Evolutionary conservation across 352 stramenopile genomes (phyloP), one percentile per base, ranked within the genome.

Genomic region (Pythium aquatile): DNA sequence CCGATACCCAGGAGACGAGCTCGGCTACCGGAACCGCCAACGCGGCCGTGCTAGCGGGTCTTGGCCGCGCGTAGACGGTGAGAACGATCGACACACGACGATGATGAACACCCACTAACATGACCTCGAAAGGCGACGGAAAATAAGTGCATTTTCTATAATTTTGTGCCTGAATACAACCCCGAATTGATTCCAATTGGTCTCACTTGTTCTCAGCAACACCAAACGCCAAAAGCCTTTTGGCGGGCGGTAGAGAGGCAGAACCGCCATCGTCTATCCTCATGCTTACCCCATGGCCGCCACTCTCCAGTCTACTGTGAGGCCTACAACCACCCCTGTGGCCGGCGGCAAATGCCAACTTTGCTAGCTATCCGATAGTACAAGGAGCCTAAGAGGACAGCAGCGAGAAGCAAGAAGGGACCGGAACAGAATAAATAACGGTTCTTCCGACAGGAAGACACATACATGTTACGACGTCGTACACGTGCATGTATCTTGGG

Each of bases 391-490:
- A n/a, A n/a, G 32, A 9, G 17, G 14, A 48, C 10, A 48, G 40
- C 40, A 48, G 14, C 14, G 13, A 48, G 10, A 26, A 44, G 3
- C 40, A 48, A 8, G 26, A 48, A 48, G 40, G 3, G 16, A 48
- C 17, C 10, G 40, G 40, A 58, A 42, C 26, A 52, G 52, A 61
- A 66, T 66, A 66, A 66, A 66, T 66, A 66, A 61, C 40, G 53
- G 60, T 66, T 60, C 53, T 58, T 66, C 60, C 51, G 5, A 16
- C 26, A 55, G 60, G 60, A 66, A 56, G 53, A 66, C 51, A 66
- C 51, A 55, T 61, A 49, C 53, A 55, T 60, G 58, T 49, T 44
- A n/a, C 17, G 16, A 32, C n/a, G n/a, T n/a, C n/a, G n/a, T n/a
- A n/a, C n/a, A 8, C 20, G 20, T 59, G 35, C 37, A 59, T 59